Conservation (phyloP, 768 basidiomycete genomes). For the Phallus indusiatus region DNA sequence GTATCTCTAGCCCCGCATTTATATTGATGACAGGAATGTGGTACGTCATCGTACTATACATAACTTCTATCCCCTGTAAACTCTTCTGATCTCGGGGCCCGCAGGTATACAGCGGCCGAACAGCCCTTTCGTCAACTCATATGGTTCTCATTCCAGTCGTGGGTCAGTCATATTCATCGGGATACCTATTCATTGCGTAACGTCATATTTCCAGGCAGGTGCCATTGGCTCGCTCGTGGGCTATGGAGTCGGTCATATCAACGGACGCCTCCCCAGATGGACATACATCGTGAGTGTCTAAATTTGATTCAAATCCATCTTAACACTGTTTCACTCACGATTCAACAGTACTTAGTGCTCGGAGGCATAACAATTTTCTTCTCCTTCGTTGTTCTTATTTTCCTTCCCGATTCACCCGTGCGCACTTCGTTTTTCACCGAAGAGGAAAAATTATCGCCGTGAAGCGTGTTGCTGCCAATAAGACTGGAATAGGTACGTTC, state of each 20-base stretch:
- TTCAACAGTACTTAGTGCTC: background rate
- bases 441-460: conserved; percentile 18
- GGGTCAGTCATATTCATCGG: background rate
- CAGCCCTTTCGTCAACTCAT: conserved; percentile 20
- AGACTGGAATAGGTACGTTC: conserved; percentile 19
- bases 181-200: conserved; percentile 9
- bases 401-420: conserved; percentile 20
- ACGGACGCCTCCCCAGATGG: conserved; percentile 20
- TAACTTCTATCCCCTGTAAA: background rate
- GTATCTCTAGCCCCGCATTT: conserved; percentile 17
- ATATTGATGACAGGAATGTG: conserved; percentile 24
- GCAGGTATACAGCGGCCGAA: conserved; percentile 16
- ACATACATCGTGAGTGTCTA: conserved; percentile 17
- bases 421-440: conserved; percentile 17
- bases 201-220: conserved; percentile 10
- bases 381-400: conserved; percentile 13
- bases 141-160: conserved; percentile 18
- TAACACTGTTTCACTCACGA: background rate
- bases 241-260: conserved; percentile 20
- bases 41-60: conserved; percentile 12
- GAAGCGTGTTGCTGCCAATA: conserved; percentile 18
- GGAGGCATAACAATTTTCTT: conserved; percentile 10
- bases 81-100: background rate
- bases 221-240: conserved; percentile 22
- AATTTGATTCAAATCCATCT: background rate